Conservation (phyloP, 1,284 basidiomycete genomes). For the Tilletia horrida region DNA sequence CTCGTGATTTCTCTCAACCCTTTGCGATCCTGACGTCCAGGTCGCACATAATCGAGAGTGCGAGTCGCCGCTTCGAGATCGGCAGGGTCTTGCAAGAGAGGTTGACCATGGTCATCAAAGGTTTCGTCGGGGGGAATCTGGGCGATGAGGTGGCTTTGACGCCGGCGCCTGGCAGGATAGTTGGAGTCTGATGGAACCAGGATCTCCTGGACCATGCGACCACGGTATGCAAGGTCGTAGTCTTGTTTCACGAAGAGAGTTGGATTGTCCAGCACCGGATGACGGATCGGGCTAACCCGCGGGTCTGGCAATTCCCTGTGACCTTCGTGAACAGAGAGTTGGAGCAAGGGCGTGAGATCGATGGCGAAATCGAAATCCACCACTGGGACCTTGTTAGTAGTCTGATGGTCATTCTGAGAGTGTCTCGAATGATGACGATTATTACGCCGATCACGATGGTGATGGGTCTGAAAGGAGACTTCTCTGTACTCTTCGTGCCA, state of each 20-base stretch:
- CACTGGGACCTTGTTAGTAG: background rate
- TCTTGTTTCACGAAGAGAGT: constrained; percentile 1
- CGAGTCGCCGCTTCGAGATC: no score
- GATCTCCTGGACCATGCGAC: constrained; percentile 1
- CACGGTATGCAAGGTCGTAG: constrained; percentile 1
- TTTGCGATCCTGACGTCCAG: no score
- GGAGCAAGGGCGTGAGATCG: background rate
- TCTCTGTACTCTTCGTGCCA: constrained; percentile 8
- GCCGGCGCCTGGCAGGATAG: background rate
- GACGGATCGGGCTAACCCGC: background rate
- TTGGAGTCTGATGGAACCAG: background rate
- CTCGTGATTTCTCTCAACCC: no score
- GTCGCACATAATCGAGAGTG: no score
- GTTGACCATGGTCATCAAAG: no score
- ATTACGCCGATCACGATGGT: background rate
- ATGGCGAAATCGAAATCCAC: constrained; percentile 6
- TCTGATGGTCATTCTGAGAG: no score
- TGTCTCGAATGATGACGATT: background rate
- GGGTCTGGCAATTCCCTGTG: background rate
- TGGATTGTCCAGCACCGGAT: constrained; percentile 4
- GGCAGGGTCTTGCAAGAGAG: no score
- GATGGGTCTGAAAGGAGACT: background rate
- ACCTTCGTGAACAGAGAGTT: background rate
- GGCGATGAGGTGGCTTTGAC: background rate
- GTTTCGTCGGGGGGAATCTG: no score